Base-by-base conservation (phyloP, 495 filamentous ascomycete species). In the Neurospora sp. region DNA sequence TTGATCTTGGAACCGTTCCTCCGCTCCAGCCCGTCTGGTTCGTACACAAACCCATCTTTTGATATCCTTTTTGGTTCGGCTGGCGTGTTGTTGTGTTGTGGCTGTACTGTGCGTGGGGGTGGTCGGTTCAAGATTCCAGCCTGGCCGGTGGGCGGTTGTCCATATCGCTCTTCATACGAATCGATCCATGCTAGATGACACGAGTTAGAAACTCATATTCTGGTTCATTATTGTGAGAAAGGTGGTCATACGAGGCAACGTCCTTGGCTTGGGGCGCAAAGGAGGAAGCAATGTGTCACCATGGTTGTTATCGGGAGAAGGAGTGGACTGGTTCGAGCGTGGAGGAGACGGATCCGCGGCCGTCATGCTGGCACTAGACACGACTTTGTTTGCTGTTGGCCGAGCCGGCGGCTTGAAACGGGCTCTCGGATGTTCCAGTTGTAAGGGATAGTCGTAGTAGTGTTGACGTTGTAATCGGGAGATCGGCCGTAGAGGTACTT, bases 31-130 rank as follows among this genome's bases (percentile, higher is more conserved):
- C 71, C 78, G 39, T 79, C 77, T 69, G 79, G 78, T 75, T 81
- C 82, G 73, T 87, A 83, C 7, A 88, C 79, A 71, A 79, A 88
- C n/a, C 86, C 86, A 79, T 88, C 86, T 65, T 81, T 81, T 0
- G 86, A 88, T 7, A 87, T 79, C 65, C 85, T 81, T 65, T 85
- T 82, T 75, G 78, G 80, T 68, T 74, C 39, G 75, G 85, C 78
- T 9, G 89, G 88, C 5, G 82, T 82, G 76, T 86, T 81, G 73
- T 91, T 88, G 79, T 90, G 89, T 27, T 91, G 89, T 20, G 91
- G 85, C 18, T 87, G 81, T 31, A 87, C 77, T 18, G 88, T 83
- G 46, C 82, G 86, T 40, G 82, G 79, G 10, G 89, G 89, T n/a
- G 80, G 79, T 7, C 72, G 39, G 44, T 74, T 72, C 10, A 80